phyloP scores from a whole-genome alignment of 768 basidiomycete species.

The Lactifluus rugatus region DNA sequence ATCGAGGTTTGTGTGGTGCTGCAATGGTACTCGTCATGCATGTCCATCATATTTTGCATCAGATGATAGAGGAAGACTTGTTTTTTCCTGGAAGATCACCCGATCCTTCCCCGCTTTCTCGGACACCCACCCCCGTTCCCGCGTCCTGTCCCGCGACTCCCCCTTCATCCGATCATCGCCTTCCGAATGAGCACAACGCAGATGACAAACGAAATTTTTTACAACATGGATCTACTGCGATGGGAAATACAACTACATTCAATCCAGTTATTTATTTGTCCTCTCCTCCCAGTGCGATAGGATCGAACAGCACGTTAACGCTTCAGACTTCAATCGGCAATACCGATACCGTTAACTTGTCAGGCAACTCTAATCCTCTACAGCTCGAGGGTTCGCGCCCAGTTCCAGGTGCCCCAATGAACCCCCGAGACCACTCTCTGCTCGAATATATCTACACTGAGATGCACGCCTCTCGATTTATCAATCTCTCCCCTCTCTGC shows the following conservation, averaged over 20 bases:
- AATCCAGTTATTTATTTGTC: not conserved
- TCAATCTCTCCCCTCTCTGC: constrained; percentile 56
- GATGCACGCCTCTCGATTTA: constrained; percentile 58
- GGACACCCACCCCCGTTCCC: constrained; percentile 12
- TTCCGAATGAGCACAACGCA: not conserved
- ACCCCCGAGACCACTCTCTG: constrained; percentile 60
- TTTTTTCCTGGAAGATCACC: constrained; percentile 52
- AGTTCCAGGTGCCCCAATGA: constrained; percentile 19
- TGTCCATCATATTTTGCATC: not conserved
- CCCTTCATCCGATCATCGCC: not conserved
- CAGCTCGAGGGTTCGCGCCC: not conserved
- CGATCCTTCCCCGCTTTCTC: constrained; percentile 22
- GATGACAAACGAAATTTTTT: not conserved
- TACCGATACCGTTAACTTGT: not conserved
- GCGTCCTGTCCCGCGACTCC: not conserved
- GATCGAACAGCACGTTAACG: not conserved
- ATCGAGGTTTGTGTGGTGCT: constrained; percentile 41
- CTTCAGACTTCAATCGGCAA: constrained; percentile 2
- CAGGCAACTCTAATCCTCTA: not conserved
- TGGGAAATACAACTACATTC: not conserved
- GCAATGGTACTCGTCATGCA: not conserved
- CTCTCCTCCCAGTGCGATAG: not conserved
- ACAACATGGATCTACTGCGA: not conserved
- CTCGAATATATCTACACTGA: constrained; percentile 57
- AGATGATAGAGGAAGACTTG: constrained; percentile 69